phyloP scores from a whole-genome alignment of 352 stramenopile genomes.

The Aphanomyces euteiches region DNA sequence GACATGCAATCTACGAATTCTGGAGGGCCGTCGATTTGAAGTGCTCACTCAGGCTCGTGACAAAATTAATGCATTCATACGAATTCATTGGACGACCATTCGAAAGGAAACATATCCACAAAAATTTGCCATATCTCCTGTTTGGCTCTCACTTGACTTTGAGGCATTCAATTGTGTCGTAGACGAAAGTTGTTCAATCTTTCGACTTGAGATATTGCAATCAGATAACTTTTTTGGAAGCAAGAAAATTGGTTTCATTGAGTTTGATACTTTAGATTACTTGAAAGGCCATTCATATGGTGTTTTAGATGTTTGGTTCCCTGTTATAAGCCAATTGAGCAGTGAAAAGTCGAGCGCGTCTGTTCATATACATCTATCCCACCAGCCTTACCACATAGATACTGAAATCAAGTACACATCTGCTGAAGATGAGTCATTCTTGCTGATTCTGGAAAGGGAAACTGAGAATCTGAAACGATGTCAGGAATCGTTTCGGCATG shows the following conservation, averaged over 20 bases:
- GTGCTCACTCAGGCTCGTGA: neutral
- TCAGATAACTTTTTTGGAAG: neutral
- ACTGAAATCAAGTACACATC: slow-evolving; percentile 4
- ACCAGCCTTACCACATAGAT: neutral
- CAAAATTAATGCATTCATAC: neutral
- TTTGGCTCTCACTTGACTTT: slow-evolving; percentile 13
- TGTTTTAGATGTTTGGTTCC: slow-evolving; percentile 15
- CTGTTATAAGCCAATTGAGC: neutral
- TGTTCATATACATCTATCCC: neutral
- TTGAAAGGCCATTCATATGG: neutral
- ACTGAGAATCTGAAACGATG: neutral
- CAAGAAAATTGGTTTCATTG: slow-evolving; percentile 1
- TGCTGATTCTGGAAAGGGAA: neutral
- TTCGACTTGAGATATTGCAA: neutral
- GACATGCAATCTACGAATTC: neutral
- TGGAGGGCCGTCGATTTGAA: neutral
- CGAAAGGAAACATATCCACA: neutral
- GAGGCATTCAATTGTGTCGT: neutral
- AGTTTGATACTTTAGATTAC: neutral
- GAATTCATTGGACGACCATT: neutral
- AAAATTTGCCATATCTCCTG: slow-evolving; percentile 3
- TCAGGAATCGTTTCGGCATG: neutral
- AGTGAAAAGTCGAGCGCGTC: neutral
- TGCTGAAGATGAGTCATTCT: neutral
- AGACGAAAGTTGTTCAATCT: neutral